Base-by-base conservation (phyloP, 129 eudicot species). In the Helianthus tuberosus region DNA sequence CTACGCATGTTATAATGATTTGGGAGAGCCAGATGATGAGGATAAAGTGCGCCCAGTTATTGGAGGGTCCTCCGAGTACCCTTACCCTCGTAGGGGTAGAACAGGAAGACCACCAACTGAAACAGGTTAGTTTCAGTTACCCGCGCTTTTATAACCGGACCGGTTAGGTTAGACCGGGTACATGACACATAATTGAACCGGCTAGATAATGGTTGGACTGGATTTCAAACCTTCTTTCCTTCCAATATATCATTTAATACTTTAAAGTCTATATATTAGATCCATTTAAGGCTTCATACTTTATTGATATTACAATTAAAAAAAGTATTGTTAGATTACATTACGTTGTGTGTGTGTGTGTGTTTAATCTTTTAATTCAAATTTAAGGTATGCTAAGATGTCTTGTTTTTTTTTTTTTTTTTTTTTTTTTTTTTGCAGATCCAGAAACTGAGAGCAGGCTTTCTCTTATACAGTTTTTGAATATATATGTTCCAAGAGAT, bases 401-500 rank as follows among this genome's bases (percentile, higher is more conserved):
- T 61, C 16, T 16, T 53, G 32, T 20, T 81, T 16, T 74, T n/a
- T 27, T 17, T 29, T 63, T 25, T 52, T 15, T 17, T 29, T 63
- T 25, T 52, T 20, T 81, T 16, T 74, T n/a, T 27, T 17, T 29
- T 63, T 25, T 52, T 15, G 64, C 75, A 87, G 93, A 87, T 79
- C 84, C 89, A 6, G 20, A 73, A 64, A 62, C 68, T 39, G 89
- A 88, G 80, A 88, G 80, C 71, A 80, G 86, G 60, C 49, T 88
- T 14, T 58, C 83, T n/a, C 76, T 79, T 29, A 8, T 77, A 13
- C 23, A 43, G 58, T 77, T 82, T 68, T 55, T 80, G 38, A 71
- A 60, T 12, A 80, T 74, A 61, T 89, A 89, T 58, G 89, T 86
- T 62, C 91, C 89, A 53, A 77, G 91, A 65, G 91, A 86, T 58